Conservation (phyloP, 768 basidiomycete species). For the Macrolepiota fuliginosa region DNA sequence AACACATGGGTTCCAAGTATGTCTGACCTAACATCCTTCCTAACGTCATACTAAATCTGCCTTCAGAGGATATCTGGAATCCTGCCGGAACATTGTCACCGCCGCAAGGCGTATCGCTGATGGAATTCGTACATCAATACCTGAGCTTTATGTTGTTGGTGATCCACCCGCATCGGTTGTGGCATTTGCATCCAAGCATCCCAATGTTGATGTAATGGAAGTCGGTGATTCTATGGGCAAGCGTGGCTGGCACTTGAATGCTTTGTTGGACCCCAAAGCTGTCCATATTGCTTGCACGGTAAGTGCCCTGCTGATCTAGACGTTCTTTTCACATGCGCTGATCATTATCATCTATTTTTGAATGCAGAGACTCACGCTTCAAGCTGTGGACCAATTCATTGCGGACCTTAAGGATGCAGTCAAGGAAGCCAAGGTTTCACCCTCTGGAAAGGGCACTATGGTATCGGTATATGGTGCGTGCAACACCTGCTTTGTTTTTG, state of each 20-base stretch:
- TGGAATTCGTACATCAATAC: constrained; percentile 63
- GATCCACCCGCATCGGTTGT: constrained; percentile 89
- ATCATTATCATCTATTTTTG: not conserved
- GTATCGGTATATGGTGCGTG: constrained; percentile 84
- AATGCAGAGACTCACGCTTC: constrained; percentile 73
- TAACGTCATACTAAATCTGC: not conserved
- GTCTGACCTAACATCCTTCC: constrained; percentile 25
- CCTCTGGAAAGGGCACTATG: constrained; percentile 81
- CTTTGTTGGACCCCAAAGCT: constrained; percentile 71
- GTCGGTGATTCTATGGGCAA: constrained; percentile 88
- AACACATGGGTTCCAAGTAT: constrained; percentile 85
- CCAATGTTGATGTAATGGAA: constrained; percentile 71
- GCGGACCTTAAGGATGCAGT: constrained; percentile 82
- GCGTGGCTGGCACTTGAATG: constrained; percentile 92
- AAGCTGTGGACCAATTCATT: constrained; percentile 73
- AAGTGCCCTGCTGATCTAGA: constrained; percentile 23
- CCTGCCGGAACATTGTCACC: constrained; percentile 80
- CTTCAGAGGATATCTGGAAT: constrained; percentile 79
- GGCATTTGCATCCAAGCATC: constrained; percentile 73
- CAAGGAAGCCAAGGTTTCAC: constrained; percentile 60
- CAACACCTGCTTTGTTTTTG: not conserved
- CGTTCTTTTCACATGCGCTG: not conserved
- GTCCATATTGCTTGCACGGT: constrained; percentile 96
- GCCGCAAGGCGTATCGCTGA: constrained; percentile 69
- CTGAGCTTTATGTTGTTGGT: constrained; percentile 86